Evolutionary conservation across 2,329 filamentous ascomycete genomes (phyloP).

Genomic region (Blastomyces emzantsi): DNA sequence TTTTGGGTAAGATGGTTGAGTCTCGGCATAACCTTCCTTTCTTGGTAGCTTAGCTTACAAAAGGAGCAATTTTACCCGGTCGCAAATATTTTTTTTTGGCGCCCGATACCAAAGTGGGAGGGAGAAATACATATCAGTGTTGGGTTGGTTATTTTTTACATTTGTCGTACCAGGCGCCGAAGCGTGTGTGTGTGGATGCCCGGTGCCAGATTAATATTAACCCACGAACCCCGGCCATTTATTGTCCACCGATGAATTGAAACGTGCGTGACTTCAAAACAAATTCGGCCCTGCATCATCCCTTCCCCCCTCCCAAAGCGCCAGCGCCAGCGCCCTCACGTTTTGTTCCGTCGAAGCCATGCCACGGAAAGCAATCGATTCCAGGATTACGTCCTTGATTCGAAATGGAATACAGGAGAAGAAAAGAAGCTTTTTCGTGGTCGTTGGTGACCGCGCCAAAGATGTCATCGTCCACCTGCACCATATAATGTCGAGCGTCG

Average conservation of each 20-base stretch:
- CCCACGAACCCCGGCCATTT: neutral
- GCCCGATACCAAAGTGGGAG: too few relatives aligned
- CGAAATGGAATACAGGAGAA: constrained; percentile 87
- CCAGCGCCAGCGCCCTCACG: neutral
- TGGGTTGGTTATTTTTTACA: neutral
- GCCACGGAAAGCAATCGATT: constrained; percentile 57
- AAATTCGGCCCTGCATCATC: neutral
- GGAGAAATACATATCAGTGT: too few relatives aligned
- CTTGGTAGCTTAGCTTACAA: neutral
- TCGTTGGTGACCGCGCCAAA: constrained; percentile 89
- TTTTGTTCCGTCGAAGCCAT: constrained; percentile 20
- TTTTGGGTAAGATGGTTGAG: neutral
- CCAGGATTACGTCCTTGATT: constrained; percentile 83
- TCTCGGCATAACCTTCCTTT: neutral
- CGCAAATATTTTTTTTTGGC: neutral
- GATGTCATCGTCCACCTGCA: constrained; percentile 94
- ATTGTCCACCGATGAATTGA: neutral
- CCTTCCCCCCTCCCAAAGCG: neutral
- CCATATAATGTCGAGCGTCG: constrained; percentile 82
- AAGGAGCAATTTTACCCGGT: constrained; percentile 3
- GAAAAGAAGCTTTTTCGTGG: constrained; percentile 96
- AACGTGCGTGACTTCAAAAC: neutral
- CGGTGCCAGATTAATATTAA: neutral
- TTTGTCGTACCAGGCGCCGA: neutral
- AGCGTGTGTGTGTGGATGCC: neutral